Conservation (phyloP, 345 rosid genomes). For the Aethionema arabicum region DNA sequence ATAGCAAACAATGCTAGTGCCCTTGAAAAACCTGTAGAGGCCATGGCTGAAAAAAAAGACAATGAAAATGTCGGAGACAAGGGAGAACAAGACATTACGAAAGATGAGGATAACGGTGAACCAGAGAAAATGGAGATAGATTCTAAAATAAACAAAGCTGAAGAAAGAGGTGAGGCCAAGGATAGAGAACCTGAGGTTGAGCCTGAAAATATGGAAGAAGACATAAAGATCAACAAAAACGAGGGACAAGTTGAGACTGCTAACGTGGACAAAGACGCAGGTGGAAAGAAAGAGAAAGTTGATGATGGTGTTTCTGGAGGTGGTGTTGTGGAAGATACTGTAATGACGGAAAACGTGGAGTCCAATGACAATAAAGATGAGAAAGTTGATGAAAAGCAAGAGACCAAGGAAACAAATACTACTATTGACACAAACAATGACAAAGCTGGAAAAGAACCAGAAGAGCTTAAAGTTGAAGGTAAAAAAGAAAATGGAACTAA, state of each 20-base stretch:
- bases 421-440: conserved; percentile 22
- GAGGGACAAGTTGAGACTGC: conserved; percentile 21
- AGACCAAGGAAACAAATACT: conserved; percentile 12
- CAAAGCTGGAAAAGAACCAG: conserved; percentile 29
- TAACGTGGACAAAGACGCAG: conserved; percentile 20
- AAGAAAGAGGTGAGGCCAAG: conserved; percentile 3
- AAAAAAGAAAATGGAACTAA: conserved; percentile 33
- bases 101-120: conserved; percentile 21
- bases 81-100: conserved; percentile 15
- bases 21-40: conserved; percentile 40
- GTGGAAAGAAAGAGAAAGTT: conserved; percentile 27
- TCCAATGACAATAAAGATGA: conserved; percentile 22
- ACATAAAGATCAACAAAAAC: conserved; percentile 12
- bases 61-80: conserved; percentile 25
- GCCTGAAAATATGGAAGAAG: conserved; percentile 21
- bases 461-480: conserved; percentile 23
- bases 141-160: conserved; percentile 24
- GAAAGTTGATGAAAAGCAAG: conserved; percentile 27
- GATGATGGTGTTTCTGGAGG: conserved; percentile 39
- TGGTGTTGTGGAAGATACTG: conserved; percentile 23
- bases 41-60: conserved; percentile 32
- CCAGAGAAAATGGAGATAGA: conserved; percentile 31
- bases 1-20: conserved; percentile 44
- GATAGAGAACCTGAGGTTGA: conserved; percentile 20
- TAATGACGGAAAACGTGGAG: conserved; percentile 20